Evolutionary conservation across 2,329 filamentous ascomycete species (phyloP).

Genomic region (Xylogone sp.): DNA sequence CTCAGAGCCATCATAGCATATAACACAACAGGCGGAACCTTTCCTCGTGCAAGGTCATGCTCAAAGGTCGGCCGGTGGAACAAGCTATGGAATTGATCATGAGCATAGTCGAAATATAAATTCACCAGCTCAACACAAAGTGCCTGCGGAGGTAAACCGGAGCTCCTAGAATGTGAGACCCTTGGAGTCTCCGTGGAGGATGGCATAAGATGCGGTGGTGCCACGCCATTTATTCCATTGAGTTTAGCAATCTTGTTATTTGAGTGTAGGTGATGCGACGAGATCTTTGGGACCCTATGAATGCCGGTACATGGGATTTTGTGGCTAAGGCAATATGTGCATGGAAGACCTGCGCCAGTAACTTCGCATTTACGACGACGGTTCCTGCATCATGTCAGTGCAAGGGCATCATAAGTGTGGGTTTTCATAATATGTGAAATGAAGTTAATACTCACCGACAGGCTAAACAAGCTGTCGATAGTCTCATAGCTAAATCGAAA

Average conservation of each 20-base stretch:
- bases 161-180: neutral
- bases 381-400: neutral
- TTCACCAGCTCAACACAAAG: conserved; percentile 15
- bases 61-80: conserved; percentile 19
- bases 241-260: neutral
- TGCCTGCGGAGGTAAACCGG: neutral
- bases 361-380: conserved; percentile 7
- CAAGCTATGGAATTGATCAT: conserved; percentile 19
- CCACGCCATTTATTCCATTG: neutral
- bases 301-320: neutral
- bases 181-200: neutral
- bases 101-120: conserved; percentile 20
- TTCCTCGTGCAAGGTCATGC: conserved; percentile 8
- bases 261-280: neutral
- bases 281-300: neutral
- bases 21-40: conserved; percentile 12
- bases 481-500: no score
- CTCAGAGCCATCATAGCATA: conserved; percentile 18
- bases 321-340: conserved; percentile 3
- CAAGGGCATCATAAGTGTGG: no score
- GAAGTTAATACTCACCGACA: conserved; percentile 2
- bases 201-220: neutral
- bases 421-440: neutral
- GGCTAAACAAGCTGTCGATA: conserved; percentile 4
- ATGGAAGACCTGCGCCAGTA: neutral